Conservation (phyloP, 768 basidiomycete species). For the Boletus subparvulus region DNA sequence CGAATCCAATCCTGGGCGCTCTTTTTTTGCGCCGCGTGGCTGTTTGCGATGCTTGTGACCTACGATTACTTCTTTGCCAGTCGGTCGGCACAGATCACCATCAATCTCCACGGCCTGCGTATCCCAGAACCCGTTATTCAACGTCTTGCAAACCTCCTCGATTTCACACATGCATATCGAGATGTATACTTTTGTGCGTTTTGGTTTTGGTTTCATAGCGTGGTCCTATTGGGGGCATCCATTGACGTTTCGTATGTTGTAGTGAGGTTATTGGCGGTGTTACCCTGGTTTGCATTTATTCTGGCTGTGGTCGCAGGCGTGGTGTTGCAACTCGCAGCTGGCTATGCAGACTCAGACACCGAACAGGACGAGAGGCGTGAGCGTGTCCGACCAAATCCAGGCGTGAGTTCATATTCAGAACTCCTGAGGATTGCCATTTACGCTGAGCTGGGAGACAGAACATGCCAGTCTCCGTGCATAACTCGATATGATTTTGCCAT, state of each 20-base stretch:
- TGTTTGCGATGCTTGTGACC: constrained; percentile 50
- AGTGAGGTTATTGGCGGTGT: constrained; percentile 51
- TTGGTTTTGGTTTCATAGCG: background rate
- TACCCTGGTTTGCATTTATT: constrained; percentile 53
- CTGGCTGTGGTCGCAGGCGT: constrained; percentile 39
- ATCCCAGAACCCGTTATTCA: constrained; percentile 41
- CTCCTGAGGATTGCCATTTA: no score
- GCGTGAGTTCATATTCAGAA: background rate
- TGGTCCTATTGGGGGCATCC: background rate
- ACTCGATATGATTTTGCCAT: background rate
- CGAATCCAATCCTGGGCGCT: constrained; percentile 39
- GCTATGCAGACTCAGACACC: background rate
- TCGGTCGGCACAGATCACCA: constrained; percentile 44
- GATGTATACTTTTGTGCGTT: constrained; percentile 45
- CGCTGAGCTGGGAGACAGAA: background rate
- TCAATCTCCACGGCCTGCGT: constrained; percentile 37
- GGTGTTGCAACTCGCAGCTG: constrained; percentile 34
- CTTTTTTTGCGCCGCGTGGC: constrained; percentile 43
- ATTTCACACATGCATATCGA: constrained; percentile 43
- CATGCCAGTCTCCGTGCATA: background rate
- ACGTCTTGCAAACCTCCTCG: constrained; percentile 35
- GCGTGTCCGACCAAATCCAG: background rate
- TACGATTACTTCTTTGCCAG: constrained; percentile 48
- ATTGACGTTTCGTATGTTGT: constrained; percentile 1
- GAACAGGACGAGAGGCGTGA: background rate